A percentile compares a stretch with the other conserved stretches of the same genome.
Evolutionary conservation across 2,329 filamentous ascomycete species (phyloP).

Genomic region (Colletotrichum liaoningense): DNA sequence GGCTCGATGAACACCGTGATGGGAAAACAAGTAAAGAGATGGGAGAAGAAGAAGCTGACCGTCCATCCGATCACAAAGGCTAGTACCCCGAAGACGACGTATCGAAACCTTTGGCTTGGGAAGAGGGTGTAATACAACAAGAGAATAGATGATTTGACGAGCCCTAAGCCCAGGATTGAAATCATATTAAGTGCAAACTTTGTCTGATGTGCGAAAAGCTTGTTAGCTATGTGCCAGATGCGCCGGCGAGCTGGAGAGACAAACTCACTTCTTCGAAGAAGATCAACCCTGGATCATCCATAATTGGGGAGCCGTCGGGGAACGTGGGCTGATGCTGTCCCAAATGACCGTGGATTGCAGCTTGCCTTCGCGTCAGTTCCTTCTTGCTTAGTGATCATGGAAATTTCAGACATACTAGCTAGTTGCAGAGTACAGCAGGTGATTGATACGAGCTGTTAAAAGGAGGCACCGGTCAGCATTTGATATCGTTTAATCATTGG

Average conservation of each 20-base stretch:
- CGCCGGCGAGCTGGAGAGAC: background rate
- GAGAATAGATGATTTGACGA: constrained; percentile 48
- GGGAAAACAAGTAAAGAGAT: constrained; percentile 42
- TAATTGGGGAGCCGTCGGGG: constrained; percentile 29
- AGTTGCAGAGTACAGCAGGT: constrained; percentile 28
- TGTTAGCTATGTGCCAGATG: background rate
- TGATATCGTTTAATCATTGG: background rate
- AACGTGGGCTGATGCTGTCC: constrained; percentile 32
- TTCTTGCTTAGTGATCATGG: too few relatives aligned
- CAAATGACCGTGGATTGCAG: constrained; percentile 24
- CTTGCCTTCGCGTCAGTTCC: background rate
- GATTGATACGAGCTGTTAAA: constrained; percentile 10
- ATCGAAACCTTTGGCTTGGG: constrained; percentile 41
- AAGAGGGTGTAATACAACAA: constrained; percentile 49
- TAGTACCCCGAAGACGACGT: constrained; percentile 40
- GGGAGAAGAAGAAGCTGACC: constrained; percentile 41
- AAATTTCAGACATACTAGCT: constrained; percentile 2
- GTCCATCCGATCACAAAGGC: constrained; percentile 39
- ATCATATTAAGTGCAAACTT: constrained; percentile 36
- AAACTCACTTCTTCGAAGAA: constrained; percentile 29
- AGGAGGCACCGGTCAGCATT: background rate
- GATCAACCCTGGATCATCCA: constrained; percentile 32
- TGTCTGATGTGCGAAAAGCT: background rate
- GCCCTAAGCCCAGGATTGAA: constrained; percentile 46
- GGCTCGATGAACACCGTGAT: constrained; percentile 40